phyloP scores from a whole-genome alignment of 2,329 filamentous ascomycete genomes.

The Nakataea oryzae region DNA sequence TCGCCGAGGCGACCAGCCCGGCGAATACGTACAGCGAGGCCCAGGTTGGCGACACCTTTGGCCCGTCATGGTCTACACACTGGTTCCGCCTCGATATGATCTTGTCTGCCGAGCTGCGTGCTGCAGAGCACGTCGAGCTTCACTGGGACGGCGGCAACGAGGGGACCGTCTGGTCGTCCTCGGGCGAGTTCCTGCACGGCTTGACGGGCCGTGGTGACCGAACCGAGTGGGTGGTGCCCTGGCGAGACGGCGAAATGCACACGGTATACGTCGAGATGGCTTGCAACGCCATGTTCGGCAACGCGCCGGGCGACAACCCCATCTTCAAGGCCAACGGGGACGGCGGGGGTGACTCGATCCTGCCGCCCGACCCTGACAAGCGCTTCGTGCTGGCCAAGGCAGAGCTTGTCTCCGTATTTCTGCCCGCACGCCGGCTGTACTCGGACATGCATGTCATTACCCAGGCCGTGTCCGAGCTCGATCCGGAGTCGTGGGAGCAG shows the following conservation, averaged over 20 bases:
- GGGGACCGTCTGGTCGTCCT: conserved; percentile 52
- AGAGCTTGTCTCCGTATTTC: conserved; percentile 52
- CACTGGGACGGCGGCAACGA: conserved; percentile 60
- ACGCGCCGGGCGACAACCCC: conserved; percentile 7
- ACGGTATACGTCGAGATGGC: conserved; percentile 61
- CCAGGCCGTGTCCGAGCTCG: conserved; percentile 57
- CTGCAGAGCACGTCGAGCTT: conserved; percentile 51
- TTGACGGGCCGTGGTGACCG: conserved; percentile 54
- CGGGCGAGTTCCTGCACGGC: conserved; percentile 53
- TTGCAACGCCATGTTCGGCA: conserved; percentile 60
- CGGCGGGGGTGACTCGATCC: conserved; percentile 46
- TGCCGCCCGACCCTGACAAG: conserved; percentile 48
- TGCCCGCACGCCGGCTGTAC: conserved; percentile 47
- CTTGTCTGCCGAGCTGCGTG: conserved; percentile 41
- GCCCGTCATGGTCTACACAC: conserved; percentile 62
- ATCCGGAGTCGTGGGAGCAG: conserved; percentile 50
- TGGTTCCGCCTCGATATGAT: conserved; percentile 55
- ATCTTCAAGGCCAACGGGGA: conserved; percentile 17
- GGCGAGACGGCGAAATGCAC: conserved; percentile 50
- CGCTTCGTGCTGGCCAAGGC: conserved; percentile 46
- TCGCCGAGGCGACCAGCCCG: conserved; percentile 3
- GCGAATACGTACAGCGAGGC: conserved; percentile 15
- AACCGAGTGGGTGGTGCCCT: conserved; percentile 55
- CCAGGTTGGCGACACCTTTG: conserved; percentile 47
- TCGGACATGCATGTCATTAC: conserved; percentile 57